A percentile compares a stretch with the other conserved stretches of the same genome.
These are phyloP conservation scores for Termitomyces sp. DNA, from an alignment of 768 basidiomycete genomes.

Conservation along the genomic window DNA sequence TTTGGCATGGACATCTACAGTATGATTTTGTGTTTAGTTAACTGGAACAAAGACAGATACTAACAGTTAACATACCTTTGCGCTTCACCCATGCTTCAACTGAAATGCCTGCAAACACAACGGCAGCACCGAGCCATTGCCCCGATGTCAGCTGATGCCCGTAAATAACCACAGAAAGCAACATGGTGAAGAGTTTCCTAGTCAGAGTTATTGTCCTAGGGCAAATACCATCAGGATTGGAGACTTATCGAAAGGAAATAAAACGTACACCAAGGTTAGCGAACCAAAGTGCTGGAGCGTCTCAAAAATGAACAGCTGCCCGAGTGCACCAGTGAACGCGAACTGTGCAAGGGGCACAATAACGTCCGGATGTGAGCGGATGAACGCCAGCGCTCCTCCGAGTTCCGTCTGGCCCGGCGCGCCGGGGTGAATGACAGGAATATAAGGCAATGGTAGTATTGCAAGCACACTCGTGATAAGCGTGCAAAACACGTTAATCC, in stretches of 20 bases:
- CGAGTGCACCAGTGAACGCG: conserved; percentile 86
- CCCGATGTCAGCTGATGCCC: conserved; percentile 78
- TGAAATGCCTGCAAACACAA: conserved; percentile 95
- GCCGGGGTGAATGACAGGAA: conserved; percentile 77
- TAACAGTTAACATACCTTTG: conserved; percentile 47
- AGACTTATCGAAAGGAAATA: not conserved
- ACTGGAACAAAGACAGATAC: not conserved
- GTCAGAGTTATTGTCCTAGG: conserved; percentile 90
- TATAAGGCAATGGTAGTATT: conserved; percentile 70
- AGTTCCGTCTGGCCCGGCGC: conserved; percentile 59
- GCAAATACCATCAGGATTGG: conserved; percentile 6
- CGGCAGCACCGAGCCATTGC: conserved; percentile 89
- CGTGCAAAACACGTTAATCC: conserved; percentile 89
- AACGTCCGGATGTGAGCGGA: conserved; percentile 72
- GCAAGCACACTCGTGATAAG: conserved; percentile 64
- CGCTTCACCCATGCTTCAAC: conserved; percentile 91
- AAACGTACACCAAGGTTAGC: conserved; percentile 71
- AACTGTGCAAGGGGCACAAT: conserved; percentile 75
- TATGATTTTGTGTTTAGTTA: conserved; percentile 7
- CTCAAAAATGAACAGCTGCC: conserved; percentile 97
- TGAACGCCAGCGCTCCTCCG: conserved; percentile 62
- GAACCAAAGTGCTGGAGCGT: conserved; percentile 90
- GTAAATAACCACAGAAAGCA: conserved; percentile 90
- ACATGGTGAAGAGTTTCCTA: conserved; percentile 96
- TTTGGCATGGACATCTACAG: conserved; percentile 75